A percentile compares a stretch with the other conserved stretches of the same genome.
phyloP scores from a whole-genome alignment of 495 filamentous ascomycete genomes.

The Pyrenula aspistea region DNA sequence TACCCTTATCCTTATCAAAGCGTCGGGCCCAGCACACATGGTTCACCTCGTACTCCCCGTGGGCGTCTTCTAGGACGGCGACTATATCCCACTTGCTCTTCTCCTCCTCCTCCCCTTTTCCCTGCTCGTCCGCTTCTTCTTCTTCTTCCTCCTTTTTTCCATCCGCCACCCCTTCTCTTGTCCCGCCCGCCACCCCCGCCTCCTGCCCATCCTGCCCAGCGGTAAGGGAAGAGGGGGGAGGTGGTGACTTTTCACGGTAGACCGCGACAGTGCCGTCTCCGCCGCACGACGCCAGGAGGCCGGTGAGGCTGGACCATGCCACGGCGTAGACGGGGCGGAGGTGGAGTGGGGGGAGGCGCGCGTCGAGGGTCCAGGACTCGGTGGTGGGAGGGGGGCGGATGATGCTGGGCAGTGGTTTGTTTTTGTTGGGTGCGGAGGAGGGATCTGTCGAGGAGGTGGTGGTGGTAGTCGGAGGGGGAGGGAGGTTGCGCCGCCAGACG shows the following conservation, averaged over 20 bases:
- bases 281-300: conserved; percentile 68
- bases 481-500: conserved; percentile 57
- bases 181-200: not conserved
- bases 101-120: not conserved
- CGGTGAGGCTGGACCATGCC: conserved; percentile 64
- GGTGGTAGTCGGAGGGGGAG: conserved; percentile 27
- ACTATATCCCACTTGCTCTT: conserved; percentile 62
- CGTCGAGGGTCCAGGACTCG: conserved; percentile 72
- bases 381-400: conserved; percentile 56
- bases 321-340: conserved; percentile 70
- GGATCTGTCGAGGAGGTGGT: conserved; percentile 15
- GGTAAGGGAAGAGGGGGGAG: not conserved
- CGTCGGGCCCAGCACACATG: conserved; percentile 64
- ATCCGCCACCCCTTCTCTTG: not conserved
- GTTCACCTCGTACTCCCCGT: conserved; percentile 89
- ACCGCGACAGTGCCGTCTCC: conserved; percentile 77
- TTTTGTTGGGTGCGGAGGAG: conserved; percentile 19
- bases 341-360: conserved; percentile 59
- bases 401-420: conserved; percentile 59
- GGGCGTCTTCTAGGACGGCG: conserved; percentile 53
- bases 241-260: conserved; percentile 49
- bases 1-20: conserved; percentile 22
- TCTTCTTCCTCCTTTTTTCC: not conserved
- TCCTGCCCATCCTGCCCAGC: not conserved
- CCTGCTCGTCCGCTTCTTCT: not conserved